These are phyloP conservation scores for Bruguiera parviflora DNA, from an alignment of 345 rosid species.

Conservation along the genomic window DNA sequence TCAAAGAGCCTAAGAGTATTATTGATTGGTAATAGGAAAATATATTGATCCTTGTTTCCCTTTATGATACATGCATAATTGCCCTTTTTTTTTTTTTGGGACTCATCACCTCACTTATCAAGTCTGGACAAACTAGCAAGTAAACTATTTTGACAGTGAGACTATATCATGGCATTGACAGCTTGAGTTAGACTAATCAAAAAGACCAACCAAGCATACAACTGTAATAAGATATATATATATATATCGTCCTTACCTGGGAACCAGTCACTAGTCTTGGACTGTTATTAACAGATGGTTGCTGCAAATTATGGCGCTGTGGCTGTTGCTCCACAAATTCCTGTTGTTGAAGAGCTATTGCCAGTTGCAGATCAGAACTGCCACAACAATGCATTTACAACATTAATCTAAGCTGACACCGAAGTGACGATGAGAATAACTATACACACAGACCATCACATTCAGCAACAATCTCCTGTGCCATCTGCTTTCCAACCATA, in stretches of 20 bases:
- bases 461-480: too few relatives aligned
- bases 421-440: constrained; percentile 2
- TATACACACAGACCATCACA: too few relatives aligned
- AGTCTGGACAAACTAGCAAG: constrained; percentile 40
- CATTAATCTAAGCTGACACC: constrained; percentile 11
- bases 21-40: too few relatives aligned
- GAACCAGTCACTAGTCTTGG: constrained; percentile 82
- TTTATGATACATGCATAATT: too few relatives aligned
- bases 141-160: constrained; percentile 14
- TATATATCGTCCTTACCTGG: constrained; percentile 47
- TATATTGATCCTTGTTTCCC: too few relatives aligned
- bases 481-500: too few relatives aligned
- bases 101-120: constrained; percentile 33
- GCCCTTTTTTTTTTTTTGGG: too few relatives aligned
- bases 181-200: constrained; percentile 28
- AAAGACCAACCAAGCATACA: neutral
- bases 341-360: constrained; percentile 95
- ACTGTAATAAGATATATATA: constrained; percentile 8
- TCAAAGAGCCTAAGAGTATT: too few relatives aligned
- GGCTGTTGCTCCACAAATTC: constrained; percentile 80
- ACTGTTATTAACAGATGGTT: constrained; percentile 40
- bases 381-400: constrained; percentile 20
- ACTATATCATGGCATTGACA: constrained; percentile 33
- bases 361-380: constrained; percentile 93
- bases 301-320: constrained; percentile 52